Base-by-base conservation (phyloP, 2,329 filamentous ascomycete species). In the Teratosphaeria viscida region DNA sequence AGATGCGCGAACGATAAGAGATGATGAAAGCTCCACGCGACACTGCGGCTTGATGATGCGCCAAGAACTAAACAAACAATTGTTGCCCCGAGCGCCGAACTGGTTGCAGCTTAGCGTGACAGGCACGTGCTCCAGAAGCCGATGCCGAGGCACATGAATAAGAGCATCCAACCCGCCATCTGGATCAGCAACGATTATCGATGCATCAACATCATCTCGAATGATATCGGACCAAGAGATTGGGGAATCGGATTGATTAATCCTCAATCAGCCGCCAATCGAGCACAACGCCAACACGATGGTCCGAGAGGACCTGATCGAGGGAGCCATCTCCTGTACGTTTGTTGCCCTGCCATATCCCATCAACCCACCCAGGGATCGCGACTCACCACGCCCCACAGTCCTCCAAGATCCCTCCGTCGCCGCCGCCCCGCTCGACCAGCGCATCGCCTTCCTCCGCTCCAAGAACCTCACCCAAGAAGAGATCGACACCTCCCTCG, bases 381-480 rank as follows among this genome's bases (percentile, higher is more conserved):
- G 23, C 23, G 23, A 26, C 32, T 29, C 10, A 43, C 2, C 16
- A 54, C 47, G 16, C 23, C 26, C 16, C 70, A 92, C 90, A 70
- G 68, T 99, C 76, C 85, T 99, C 62, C 90, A 95, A 77, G 94
- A 99, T 73, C 92, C 94, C 11, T 95, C 87, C 57, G 92, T 99
- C 66, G 85, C 90, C 43, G 85, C 85, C 10, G 92, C 94, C 5
- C 88, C 94, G n/a, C 78, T 96, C 63, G 94, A 97, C 71, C 96
- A 94, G 75, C 86, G 90, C 65, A 83, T 97, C 61, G 88, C 91
- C 8, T 99, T 99, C 68, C 81, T 99, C 23, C 89, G 92, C 74
- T 95, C 92, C 7, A 99, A 99, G 77, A 97, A 99, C 74, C 82
- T 99, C 58, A 97, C 92, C 0, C 89, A 94, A 73, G 92, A 97